Base-by-base conservation (phyloP, 306 rosid species). In the Cicer yamashitae region DNA sequence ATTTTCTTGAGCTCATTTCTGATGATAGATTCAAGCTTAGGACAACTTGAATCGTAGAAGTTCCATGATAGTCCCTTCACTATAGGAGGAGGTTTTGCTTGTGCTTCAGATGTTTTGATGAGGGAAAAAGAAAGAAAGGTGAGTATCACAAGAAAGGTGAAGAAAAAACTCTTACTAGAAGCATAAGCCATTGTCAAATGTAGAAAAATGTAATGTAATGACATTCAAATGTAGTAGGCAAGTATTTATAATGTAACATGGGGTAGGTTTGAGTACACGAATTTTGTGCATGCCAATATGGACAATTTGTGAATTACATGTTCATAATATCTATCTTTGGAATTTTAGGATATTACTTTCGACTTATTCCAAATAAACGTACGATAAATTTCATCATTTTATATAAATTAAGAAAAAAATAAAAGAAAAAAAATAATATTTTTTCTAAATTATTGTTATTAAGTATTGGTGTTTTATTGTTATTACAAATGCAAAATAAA, bases 1-100 rank as follows among this genome's bases (percentile, higher is more conserved):
- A 87, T 67, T 71, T 86, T 89, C 79, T 82, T 81, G 59, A 91
- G 92, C 40, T 91, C 82, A 1, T 7, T 67, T 74, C 93, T 81
- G 22, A 89, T 43, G 34, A 91, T 81, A 48, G 82, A 75, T n/a
- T 91, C 73, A 52, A 85, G 80, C 4, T 79, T 38, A 8, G 94
- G 92, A 22, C 94, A 91, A 30, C 67, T 84, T 18, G 81, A 60
- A 20, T 30, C 12, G 15, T 67, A 83, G 83, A 83, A 83, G 11
- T 14, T 69, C 73, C 73, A 83, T 18, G 86, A 83, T 65, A 83
- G 70, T 8, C 86, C 86, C 34, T 74, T 74, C 8, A 10, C 86
- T 7, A 71, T 74, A 0, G 86, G 83, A 53, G 82, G 82, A 43
- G 81, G 53, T 15, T 18, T 68, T 15, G 65, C 46, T 61, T 77